Base-by-base conservation (phyloP, 768 basidiomycete genomes). In the Boletus subparvulus region DNA sequence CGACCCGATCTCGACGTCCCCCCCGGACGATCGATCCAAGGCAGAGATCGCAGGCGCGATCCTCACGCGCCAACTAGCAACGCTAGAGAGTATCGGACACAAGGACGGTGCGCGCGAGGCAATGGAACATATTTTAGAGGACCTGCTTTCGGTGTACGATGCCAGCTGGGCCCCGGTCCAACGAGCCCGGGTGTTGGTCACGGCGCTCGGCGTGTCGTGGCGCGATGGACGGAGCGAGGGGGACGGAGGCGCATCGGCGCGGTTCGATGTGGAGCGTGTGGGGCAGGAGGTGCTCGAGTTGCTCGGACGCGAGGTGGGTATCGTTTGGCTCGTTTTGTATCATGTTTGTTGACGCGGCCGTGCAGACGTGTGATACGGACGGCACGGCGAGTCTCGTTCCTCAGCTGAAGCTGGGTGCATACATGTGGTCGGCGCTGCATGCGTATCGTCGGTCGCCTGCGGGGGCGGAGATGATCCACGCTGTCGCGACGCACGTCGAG, bases 51-150 rank as follows among this genome's bases (percentile, higher is more conserved):
- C 74, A 7, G 88, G 87, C 1, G 76, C 76, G 2, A 64, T 92
- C 24, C 69, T 92, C 45, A 86, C 86, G 60, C 75, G 79, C 47
- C 90, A 92, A 62, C 68, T 86, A 1, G 74, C 77, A 6, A 73
- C 77, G 50, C 75, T 92, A 24, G 82, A 83, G 52, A 70, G 73
- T 3, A 77, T 80, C 53, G 70, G 76, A 32, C 82, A 82, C 76
- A 91, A 89, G 69, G 79, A 82, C 6, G 80, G 79, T 12, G 80
- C 82, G 8, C 70, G 73, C 19, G 68, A 54, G 11, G 73, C 80
- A 2, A 66, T 83, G 17, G 53, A 65, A 0, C 64, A 49, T 13
- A 61, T 92, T 10, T 56, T 91, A 17, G 63, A 67, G 13, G 83
- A 86, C 58, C 70, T 79, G 0, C 65, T 86, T 30, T 65, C 67